Evolutionary conservation across 139 green algal species (phyloP).

Genomic region (Coccomyxa sp.): DNA sequence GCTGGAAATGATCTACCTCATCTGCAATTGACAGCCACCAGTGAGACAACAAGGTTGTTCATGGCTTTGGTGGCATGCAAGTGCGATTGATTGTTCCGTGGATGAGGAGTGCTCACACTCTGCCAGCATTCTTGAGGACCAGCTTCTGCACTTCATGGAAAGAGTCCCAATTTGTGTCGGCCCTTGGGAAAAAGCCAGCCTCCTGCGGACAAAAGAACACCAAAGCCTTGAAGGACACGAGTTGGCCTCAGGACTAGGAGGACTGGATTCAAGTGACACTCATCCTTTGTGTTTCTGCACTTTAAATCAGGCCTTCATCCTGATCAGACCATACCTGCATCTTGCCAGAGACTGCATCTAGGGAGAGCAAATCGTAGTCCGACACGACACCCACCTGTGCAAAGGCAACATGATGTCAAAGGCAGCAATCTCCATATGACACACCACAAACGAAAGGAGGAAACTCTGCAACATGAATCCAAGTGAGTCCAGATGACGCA

Average conservation of each 20-base stretch:
- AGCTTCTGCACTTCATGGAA: slow-evolving; percentile 69
- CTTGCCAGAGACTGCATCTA: slow-evolving; percentile 55
- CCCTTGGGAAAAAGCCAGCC: slow-evolving; percentile 52
- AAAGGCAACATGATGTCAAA: not conserved
- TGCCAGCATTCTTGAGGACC: slow-evolving; percentile 59
- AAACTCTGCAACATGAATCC: not conserved
- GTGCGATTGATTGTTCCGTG: not conserved
- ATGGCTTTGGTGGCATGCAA: not conserved
- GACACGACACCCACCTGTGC: slow-evolving; percentile 69
- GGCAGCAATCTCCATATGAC: not conserved
- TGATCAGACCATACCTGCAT: slow-evolving; percentile 17
- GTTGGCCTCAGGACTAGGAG: not conserved
- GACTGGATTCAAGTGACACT: not conserved
- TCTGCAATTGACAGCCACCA: not conserved
- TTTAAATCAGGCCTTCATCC: not conserved
- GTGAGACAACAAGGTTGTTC: no score
- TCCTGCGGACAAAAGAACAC: not conserved
- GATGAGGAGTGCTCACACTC: slow-evolving; percentile 26
- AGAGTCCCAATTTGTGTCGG: slow-evolving; percentile 44
- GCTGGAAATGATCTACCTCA: not conserved
- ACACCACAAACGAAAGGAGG: not conserved
- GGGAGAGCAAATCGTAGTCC: slow-evolving; percentile 76
- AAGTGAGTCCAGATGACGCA: not conserved
- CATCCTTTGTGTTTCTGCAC: not conserved
- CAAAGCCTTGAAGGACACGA: not conserved